A percentile compares a stretch with the other conserved stretches of the same genome.
Conservation (phyloP, 176 grass and related monocot species). For the Typha latifolia region DNA sequence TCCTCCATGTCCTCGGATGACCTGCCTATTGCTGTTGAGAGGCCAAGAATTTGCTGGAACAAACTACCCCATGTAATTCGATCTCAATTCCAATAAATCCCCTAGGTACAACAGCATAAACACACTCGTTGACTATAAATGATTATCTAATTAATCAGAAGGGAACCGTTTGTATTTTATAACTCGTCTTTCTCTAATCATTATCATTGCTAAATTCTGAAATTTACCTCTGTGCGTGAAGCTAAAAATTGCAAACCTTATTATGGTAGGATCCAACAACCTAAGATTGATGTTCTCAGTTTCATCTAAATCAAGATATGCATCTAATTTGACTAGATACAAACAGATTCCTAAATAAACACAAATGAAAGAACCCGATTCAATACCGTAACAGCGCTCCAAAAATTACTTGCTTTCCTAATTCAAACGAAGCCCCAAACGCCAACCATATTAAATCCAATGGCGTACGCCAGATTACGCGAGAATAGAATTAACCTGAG, state of each 20-base stretch:
- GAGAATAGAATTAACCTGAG: slow-evolving; percentile 34
- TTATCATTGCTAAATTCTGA: background rate
- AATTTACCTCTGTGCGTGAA: background rate
- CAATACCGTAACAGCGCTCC: background rate
- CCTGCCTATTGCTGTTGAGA: too few relatives aligned
- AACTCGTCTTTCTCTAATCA: background rate
- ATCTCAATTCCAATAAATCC: too few relatives aligned
- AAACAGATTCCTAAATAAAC: too few relatives aligned
- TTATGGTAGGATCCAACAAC: background rate
- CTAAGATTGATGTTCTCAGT: background rate
- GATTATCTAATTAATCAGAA: too few relatives aligned
- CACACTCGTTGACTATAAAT: too few relatives aligned
- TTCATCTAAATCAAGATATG: background rate
- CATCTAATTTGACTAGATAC: too few relatives aligned
- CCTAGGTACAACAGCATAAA: too few relatives aligned
- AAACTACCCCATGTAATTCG: too few relatives aligned
- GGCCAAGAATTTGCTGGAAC: too few relatives aligned
- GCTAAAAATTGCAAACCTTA: background rate
- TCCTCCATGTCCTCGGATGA: too few relatives aligned
- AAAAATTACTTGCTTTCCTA: background rate
- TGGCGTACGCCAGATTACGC: background rate
- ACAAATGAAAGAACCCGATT: background rate
- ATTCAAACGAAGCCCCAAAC: background rate
- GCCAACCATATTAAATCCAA: too few relatives aligned
- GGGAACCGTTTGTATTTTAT: too few relatives aligned